Evolutionary conservation across 495 filamentous ascomycete genomes (phyloP).

Genomic region (Annulohypoxylon moriforme): DNA sequence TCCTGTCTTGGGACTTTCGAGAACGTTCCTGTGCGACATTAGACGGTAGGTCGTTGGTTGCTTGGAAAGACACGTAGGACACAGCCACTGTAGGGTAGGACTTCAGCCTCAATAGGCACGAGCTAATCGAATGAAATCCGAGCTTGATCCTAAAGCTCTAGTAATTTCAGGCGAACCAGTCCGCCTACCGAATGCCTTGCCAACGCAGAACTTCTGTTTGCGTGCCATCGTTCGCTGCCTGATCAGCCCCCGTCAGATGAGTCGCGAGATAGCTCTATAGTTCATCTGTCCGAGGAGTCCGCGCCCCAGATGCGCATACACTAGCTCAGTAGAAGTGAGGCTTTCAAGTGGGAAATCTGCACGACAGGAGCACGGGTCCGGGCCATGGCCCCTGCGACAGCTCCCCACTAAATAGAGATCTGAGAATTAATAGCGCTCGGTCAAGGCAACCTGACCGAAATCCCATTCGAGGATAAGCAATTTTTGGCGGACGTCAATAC

Average conservation of each 20-base stretch:
- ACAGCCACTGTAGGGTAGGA: slow-evolving; percentile 41
- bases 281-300: slow-evolving; percentile 20
- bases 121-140: slow-evolving; percentile 30
- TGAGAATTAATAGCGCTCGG: slow-evolving; percentile 19
- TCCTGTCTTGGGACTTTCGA: slow-evolving; percentile 15
- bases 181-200: slow-evolving; percentile 43
- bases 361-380: slow-evolving; percentile 15
- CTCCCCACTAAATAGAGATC: slow-evolving; percentile 39
- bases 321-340: slow-evolving; percentile 34
- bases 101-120: slow-evolving; percentile 38
- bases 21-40: slow-evolving; percentile 29
- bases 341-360: slow-evolving; percentile 35
- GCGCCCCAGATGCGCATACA: slow-evolving; percentile 26
- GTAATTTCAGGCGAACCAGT: slow-evolving; percentile 28
- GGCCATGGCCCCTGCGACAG: slow-evolving; percentile 3
- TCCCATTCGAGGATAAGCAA: slow-evolving; percentile 23
- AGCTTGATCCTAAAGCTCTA: slow-evolving; percentile 15
- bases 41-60: slow-evolving; percentile 28
- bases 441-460: slow-evolving; percentile 32
- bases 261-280: slow-evolving; percentile 10
- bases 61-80: slow-evolving; percentile 41
- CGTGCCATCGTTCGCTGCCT: slow-evolving; percentile 31
- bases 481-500: slow-evolving; percentile 14
- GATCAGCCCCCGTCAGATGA: slow-evolving; percentile 26
- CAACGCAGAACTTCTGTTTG: slow-evolving; percentile 34